phyloP scores from a whole-genome alignment of 345 rosid genomes.

The Gossypium australe region DNA sequence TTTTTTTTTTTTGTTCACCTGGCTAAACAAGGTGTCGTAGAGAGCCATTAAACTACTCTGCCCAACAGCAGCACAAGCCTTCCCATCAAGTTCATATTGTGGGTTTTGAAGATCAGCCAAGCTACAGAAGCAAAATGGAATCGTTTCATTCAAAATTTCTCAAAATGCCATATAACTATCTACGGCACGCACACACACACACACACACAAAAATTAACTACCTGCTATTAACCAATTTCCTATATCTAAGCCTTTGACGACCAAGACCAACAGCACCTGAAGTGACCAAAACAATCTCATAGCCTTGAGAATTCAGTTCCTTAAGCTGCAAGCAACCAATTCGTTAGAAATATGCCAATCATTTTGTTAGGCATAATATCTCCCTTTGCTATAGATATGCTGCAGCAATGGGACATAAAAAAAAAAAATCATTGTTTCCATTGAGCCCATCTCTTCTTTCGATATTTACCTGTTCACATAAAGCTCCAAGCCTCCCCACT shows the following conservation, averaged over 20 bases:
- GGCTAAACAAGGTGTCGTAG: constrained; percentile 50
- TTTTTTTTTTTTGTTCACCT: constrained; percentile 19
- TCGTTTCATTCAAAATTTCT: not conserved
- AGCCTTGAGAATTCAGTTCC: constrained; percentile 42
- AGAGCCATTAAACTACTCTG: constrained; percentile 58
- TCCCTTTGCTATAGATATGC: not conserved
- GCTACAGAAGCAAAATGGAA: constrained; percentile 24
- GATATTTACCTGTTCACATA: constrained; percentile 49
- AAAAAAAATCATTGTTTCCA: not conserved
- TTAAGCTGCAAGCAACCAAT: constrained; percentile 35
- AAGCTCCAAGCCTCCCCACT: constrained; percentile 51
- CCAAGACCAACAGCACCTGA: constrained; percentile 65
- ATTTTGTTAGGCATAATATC: not conserved
- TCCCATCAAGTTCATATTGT: constrained; percentile 46
- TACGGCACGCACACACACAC: not conserved
- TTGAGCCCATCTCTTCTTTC: not conserved
- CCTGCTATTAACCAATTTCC: constrained; percentile 56
- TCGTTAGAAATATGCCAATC: not conserved
- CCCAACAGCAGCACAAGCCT: constrained; percentile 63
- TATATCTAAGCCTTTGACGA: constrained; percentile 47
- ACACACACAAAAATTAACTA: not conserved
- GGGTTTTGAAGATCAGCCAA: constrained; percentile 59
- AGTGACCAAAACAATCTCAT: constrained; percentile 45
- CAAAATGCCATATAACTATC: not conserved
- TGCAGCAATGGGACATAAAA: not conserved